Evolutionary conservation across 345 rosid genomes (phyloP), one percentile per base, ranked within the genome.

Genomic region (Salix suchowensis): DNA sequence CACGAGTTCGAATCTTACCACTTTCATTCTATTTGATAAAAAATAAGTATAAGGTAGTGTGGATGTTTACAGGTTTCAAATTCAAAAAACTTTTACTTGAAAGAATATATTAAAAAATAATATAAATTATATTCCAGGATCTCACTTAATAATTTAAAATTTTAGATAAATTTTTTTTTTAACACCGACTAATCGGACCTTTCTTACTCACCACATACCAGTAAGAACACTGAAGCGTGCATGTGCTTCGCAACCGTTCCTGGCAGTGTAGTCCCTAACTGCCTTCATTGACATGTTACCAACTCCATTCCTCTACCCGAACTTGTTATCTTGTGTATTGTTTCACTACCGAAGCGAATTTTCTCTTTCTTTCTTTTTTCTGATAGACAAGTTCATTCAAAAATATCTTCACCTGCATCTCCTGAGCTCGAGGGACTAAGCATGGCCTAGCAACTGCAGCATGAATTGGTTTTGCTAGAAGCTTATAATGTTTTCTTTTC

Each of bases 221-320:
- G 61, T 44, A 32, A 58, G 44, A 70, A 64, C 73, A 70, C 10
- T 24, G 75, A 65, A 60, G 69, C 82, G 68, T 74, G 72, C 85
- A 71, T 78, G 72, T 75, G 85, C 58, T 9, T 21, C 32, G 67
- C 36, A 67, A 77, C 48, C 69, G 65, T 10, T 80, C 70, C 44
- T 1, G 52, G 40, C 72, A 54, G 66, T 69, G 37, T 18, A n/a
- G n/a, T 28, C 7, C 46, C 39, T 60, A 75, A 78, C 78, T 79
- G 74, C 81, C 32, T 46, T 64, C 50, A 72, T 6, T 67, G 48
- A 76, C 76, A 76, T 54, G 30, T 62, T 77, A 77, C 75, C 76
- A 55, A 72, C 78, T 55, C 76, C 32, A 26, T 24, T 62, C 71
- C 75, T 52, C 52, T 21, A 19, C 24, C 50, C 65, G 4, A 76